Percentiles rank a stretch among this genome's conserved stretches.
phyloP scores from a whole-genome alignment of 2,329 filamentous ascomycete genomes.

The Colletotrichum magnum region DNA sequence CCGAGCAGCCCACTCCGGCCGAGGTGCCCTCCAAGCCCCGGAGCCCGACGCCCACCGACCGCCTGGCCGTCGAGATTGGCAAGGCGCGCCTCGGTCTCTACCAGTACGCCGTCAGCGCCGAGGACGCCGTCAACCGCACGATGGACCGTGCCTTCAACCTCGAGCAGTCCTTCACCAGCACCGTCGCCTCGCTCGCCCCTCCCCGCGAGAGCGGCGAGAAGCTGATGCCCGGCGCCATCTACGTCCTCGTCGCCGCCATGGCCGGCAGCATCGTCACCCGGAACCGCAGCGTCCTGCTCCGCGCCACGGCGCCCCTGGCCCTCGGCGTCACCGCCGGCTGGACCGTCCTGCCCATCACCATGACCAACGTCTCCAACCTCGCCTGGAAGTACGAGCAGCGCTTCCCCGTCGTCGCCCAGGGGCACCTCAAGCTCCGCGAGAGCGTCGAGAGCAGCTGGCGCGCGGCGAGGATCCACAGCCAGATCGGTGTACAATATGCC shows the following conservation, averaged over 20 bases:
- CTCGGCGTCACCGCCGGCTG: slow-evolving; percentile 88
- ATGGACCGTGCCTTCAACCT: slow-evolving; percentile 86
- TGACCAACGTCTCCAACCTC: slow-evolving; percentile 87
- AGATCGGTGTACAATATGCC: slow-evolving; percentile 79
- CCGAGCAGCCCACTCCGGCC: slow-evolving; percentile 48
- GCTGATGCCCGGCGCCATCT: slow-evolving; percentile 89
- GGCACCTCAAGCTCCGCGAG: slow-evolving; percentile 81
- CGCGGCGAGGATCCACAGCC: slow-evolving; percentile 81
- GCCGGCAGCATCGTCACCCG: slow-evolving; percentile 91
- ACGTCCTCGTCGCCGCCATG: slow-evolving; percentile 95
- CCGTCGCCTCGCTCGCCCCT: slow-evolving; percentile 89
- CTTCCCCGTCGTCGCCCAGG: slow-evolving; percentile 85
- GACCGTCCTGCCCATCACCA: slow-evolving; percentile 89
- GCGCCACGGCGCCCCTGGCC: slow-evolving; percentile 81
- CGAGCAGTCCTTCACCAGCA: slow-evolving; percentile 91
- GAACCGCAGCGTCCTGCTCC: slow-evolving; percentile 87
- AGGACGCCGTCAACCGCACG: slow-evolving; percentile 86
- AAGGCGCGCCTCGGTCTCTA: slow-evolving; percentile 86
- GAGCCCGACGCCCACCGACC: slow-evolving; percentile 87
- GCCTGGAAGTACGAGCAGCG: slow-evolving; percentile 94
- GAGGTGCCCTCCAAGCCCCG: slow-evolving; percentile 49
- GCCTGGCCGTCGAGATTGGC: slow-evolving; percentile 86
- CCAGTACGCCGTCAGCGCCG: slow-evolving; percentile 78
- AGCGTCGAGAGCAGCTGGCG: slow-evolving; percentile 77
- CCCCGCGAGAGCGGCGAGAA: slow-evolving; percentile 88